Percentiles rank a stretch among this genome's conserved stretches.
Conservation (phyloP, 306 rosid genomes). For the Lathyrus tuberosus region DNA sequence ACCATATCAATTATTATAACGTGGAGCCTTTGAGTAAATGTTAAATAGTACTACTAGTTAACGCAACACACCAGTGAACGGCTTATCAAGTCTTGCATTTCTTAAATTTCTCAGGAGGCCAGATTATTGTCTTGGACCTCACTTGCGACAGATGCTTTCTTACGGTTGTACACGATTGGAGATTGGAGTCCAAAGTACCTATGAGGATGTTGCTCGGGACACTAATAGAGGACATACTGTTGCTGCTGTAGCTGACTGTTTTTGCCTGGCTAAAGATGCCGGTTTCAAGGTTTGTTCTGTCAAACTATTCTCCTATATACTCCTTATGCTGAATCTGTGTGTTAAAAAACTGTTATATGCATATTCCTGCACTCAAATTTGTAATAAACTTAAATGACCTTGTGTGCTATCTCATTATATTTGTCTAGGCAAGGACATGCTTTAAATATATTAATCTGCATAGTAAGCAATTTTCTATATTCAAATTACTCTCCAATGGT, state of each 20-base stretch:
- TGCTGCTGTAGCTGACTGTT: conserved; percentile 96
- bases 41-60: conserved; percentile 23
- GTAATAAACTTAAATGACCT: background rate
- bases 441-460: conserved; percentile 25
- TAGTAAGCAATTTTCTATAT: background rate
- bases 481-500: background rate
- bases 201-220: conserved; percentile 98
- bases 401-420: conserved; percentile 15
- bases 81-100: conserved; percentile 33
- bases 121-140: conserved; percentile 98
- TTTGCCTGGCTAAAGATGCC: conserved; percentile 96
- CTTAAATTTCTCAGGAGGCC: conserved; percentile 78
- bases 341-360: background rate
- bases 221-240: conserved; percentile 97
- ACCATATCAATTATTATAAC: conserved; percentile 23
- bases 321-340: conserved; percentile 13
- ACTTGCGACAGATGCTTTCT: conserved; percentile 94
- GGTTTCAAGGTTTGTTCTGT: conserved; percentile 78
- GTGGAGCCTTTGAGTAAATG: background rate
- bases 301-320: conserved; percentile 26
- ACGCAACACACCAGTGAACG: conserved; percentile 23
- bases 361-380: conserved; percentile 12
- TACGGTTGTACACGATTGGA: conserved; percentile 96
- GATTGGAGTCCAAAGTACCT: conserved; percentile 98
- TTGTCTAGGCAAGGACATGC: conserved; percentile 6